Evolutionary conservation across 2,329 filamentous ascomycete species (phyloP), one percentile per base, ranked within the genome.

Genomic region (Mollisiaceae sp.): DNA sequence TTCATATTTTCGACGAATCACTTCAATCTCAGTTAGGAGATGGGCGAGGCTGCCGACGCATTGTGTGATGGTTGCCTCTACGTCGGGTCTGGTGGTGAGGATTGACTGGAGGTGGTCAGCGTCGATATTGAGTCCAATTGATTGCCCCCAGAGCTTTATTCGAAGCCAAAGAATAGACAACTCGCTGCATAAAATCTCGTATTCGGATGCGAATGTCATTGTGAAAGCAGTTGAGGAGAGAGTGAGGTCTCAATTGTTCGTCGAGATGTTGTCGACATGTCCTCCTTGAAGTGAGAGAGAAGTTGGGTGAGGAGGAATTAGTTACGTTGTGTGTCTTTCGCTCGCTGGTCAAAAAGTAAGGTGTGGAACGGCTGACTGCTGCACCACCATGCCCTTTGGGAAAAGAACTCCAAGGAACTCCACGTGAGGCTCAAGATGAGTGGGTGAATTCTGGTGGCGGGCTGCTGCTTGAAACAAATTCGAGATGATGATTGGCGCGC

Each of bases 121-220:
- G 8, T 63, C 65, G 32, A 69, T 63, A 43, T 62, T 39, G n/a
- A 41, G 8, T 62, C 68, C 22, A 62, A 73, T 70, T 36, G 70
- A 68, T 57, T 73, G 66, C 43, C 67, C 70, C 71, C 71, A 73
- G 1, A 72, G 60, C 36, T 65, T 67, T 32, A 73, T 59, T 41
- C 71, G 62, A 36, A 70, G 54, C 59, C 62, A 72, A 64, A 72
- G 70, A 12, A 72, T 58, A 5, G 66, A 67, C 52, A 73, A 63
- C 52, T 73, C 71, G 5, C 67, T 71, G 43, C 69, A 70, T 18
- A 71, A 35, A 20, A 72, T 35, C 54, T 73, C 70, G 54, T 72
- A 73, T 24, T 73, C 69, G 5, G 62, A 56, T 2, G 70, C 70
- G 36, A 73, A 73, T 9, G 69, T 63, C 50, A 54, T 54, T 5